Conservation (phyloP, 192 early-diverging fungal genomes). For the Glomus cerebriforme region DNA sequence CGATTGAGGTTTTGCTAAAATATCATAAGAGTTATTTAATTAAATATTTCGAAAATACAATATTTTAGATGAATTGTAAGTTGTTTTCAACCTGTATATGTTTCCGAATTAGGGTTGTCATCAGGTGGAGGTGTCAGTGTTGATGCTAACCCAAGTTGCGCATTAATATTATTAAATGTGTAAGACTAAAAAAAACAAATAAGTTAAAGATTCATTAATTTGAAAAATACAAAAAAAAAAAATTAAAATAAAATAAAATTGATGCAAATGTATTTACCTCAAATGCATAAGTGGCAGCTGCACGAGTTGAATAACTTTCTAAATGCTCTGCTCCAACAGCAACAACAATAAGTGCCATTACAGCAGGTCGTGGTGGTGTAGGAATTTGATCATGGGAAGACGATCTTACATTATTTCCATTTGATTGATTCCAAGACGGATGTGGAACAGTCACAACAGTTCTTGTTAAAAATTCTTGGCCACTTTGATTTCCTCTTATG, state of each 20-base stretch:
- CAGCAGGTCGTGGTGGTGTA: slow-evolving; percentile 68
- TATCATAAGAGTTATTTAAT: background rate
- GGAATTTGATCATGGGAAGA: slow-evolving; percentile 31
- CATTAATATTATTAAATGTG: slow-evolving; percentile 82
- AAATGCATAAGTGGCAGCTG: slow-evolving; percentile 82
- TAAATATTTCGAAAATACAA: background rate
- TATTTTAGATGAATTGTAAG: background rate
- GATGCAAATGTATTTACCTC: slow-evolving; percentile 41
- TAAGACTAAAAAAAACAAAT: slow-evolving; percentile 49
- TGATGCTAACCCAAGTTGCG: slow-evolving; percentile 83
- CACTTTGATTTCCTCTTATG: slow-evolving; percentile 71
- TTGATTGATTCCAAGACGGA: slow-evolving; percentile 26
- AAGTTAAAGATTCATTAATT: background rate
- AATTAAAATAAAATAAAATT: no score
- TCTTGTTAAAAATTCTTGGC: slow-evolving; percentile 78
- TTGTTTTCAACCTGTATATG: background rate
- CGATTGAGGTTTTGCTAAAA: slow-evolving; percentile 70
- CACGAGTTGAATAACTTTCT: slow-evolving; percentile 63
- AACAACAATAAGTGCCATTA: slow-evolving; percentile 78
- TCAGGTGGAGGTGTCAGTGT: slow-evolving; percentile 81
- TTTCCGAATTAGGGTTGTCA: slow-evolving; percentile 62
- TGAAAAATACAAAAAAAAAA: background rate
- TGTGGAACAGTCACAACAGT: slow-evolving; percentile 65
- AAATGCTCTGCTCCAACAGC: slow-evolving; percentile 63
- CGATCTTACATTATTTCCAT: slow-evolving; percentile 28